These are phyloP conservation scores for Thielaviopsis musarum DNA, from an alignment of 2,329 filamentous ascomycete genomes.

Conservation along the genomic window DNA sequence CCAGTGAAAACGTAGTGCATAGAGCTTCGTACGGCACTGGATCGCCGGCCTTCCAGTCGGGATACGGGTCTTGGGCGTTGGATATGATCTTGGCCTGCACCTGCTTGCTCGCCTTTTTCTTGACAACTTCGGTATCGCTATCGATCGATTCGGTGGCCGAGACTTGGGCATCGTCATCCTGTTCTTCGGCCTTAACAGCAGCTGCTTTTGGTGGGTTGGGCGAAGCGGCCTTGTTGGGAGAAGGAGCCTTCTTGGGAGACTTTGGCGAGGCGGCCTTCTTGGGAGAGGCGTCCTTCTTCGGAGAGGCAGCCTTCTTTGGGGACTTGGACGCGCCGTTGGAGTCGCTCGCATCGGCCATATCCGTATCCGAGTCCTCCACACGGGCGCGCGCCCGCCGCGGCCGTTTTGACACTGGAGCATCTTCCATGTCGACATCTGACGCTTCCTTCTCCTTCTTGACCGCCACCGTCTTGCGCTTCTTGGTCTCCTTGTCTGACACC, in stretches of 20 bases:
- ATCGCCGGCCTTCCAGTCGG: slow-evolving; percentile 79
- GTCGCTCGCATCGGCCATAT: background rate
- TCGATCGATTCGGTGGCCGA: slow-evolving; percentile 16
- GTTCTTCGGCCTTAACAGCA: slow-evolving; percentile 24
- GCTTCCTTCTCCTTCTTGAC: slow-evolving; percentile 19
- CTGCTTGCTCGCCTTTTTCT: slow-evolving; percentile 62
- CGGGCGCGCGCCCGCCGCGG: slow-evolving; percentile 1
- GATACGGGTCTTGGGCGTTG: slow-evolving; percentile 64
- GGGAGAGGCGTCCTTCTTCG: background rate
- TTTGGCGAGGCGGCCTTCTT: slow-evolving; percentile 18
- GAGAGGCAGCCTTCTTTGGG: slow-evolving; percentile 17
- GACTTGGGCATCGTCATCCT: slow-evolving; percentile 29
- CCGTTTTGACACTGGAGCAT: slow-evolving; percentile 7
- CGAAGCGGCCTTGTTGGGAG: slow-evolving; percentile 23
- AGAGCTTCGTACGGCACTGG: slow-evolving; percentile 90
- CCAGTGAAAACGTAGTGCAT: slow-evolving; percentile 83
- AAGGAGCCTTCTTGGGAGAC: slow-evolving; percentile 25
- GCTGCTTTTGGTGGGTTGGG: slow-evolving; percentile 23
- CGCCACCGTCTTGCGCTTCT: slow-evolving; percentile 19
- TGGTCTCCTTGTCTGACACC: slow-evolving; percentile 16
- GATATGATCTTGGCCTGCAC: slow-evolving; percentile 60
- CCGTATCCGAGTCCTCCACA: slow-evolving; percentile 6
- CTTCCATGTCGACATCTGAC: slow-evolving; percentile 14
- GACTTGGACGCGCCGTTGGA: slow-evolving; percentile 10
- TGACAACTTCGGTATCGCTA: slow-evolving; percentile 51